Conservation (phyloP, 305 asterid genomes). For the Fraxinus velutina region DNA sequence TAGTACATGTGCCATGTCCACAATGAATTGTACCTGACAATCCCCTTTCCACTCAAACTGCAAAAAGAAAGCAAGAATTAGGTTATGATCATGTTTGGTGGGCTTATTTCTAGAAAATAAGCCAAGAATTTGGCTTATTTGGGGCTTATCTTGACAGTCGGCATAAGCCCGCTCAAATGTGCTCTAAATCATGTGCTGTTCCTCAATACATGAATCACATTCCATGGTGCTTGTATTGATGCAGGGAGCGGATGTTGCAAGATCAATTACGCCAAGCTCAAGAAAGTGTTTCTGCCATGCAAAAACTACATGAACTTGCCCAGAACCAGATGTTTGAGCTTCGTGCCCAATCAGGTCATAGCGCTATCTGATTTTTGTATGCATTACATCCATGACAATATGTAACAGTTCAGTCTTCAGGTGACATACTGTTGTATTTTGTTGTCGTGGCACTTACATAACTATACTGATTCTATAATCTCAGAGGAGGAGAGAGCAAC, state of each 20-base stretch:
- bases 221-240: constrained; percentile 27
- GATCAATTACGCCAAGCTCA: constrained; percentile 96
- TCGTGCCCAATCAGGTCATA: constrained; percentile 93
- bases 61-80: neutral
- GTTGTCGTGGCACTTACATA: constrained; percentile 4
- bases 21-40: neutral
- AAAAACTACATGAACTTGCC: constrained; percentile 94
- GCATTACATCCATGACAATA: neutral
- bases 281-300: constrained; percentile 95
- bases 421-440: neutral
- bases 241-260: constrained; percentile 84
- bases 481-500: constrained; percentile 91
- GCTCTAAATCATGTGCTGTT: constrained; percentile 2
- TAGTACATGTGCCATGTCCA: neutral
- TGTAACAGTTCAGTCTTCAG: constrained; percentile 10
- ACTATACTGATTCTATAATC: constrained; percentile 25
- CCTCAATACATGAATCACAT: constrained; percentile 21
- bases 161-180: neutral
- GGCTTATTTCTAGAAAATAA: constrained; percentile 1
- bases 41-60: neutral
- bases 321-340: constrained; percentile 97
- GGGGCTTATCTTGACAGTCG: neutral
- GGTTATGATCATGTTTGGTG: constrained; percentile 2
- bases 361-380: constrained; percentile 14
- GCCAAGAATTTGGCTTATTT: neutral